phyloP scores from a whole-genome alignment of 768 basidiomycete species.

The Gautieria morchelliformis region DNA sequence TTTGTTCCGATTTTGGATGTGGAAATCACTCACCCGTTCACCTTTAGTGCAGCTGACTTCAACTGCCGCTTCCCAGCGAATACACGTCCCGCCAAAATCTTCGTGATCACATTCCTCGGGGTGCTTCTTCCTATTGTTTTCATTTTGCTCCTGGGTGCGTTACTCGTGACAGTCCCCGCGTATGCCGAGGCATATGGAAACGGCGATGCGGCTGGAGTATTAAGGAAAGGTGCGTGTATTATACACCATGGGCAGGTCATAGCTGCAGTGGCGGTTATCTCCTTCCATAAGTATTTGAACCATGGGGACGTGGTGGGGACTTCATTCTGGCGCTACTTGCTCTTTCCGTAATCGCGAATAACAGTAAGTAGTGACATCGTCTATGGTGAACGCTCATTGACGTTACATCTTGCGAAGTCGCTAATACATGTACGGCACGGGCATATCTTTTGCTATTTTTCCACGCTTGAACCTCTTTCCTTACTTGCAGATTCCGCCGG shows the following conservation, averaged over 20 bases:
- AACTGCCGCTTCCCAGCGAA: conserved; percentile 39
- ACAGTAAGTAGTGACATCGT: conserved; percentile 16
- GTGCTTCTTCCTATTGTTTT: conserved; percentile 39
- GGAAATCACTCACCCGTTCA: too few species aligned
- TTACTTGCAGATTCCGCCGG: conserved; percentile 37
- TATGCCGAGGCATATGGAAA: conserved; percentile 31
- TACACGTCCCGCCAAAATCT: conserved; percentile 33
- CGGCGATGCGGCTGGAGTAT: conserved; percentile 34
- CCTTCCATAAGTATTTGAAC: conserved; percentile 11
- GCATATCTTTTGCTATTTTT: background rate
- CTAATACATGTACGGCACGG: background rate
- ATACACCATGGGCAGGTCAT: background rate
- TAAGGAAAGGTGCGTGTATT: conserved; percentile 31
- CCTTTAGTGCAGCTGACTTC: conserved; percentile 42
- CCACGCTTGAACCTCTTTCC: background rate
- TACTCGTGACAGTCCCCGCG: conserved; percentile 32
- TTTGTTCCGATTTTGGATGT: conserved; percentile 20
- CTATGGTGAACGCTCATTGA: background rate
- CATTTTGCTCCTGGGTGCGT: conserved; percentile 27
- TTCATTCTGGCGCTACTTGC: conserved; percentile 34
- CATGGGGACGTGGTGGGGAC: conserved; percentile 34
- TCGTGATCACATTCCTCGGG: conserved; percentile 41
- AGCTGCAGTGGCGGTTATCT: background rate
- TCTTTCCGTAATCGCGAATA: conserved; percentile 26
- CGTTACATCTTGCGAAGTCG: background rate